Evolutionary conservation across 139 green algal species (phyloP).

Genomic region (Haematococcus lacustris): DNA sequence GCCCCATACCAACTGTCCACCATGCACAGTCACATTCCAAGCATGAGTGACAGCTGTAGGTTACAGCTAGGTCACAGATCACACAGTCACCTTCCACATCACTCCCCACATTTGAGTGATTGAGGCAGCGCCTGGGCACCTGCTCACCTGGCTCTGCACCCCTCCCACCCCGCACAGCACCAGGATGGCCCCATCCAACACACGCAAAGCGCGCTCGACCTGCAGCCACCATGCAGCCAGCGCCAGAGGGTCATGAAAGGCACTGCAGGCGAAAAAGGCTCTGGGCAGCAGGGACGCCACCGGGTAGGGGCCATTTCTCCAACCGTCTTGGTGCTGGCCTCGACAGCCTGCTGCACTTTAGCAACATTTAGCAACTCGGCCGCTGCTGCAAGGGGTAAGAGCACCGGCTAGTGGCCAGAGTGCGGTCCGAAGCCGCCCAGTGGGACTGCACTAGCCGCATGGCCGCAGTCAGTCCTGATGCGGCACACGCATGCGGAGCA

Average conservation of each 20-base stretch:
- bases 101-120: too few relatives aligned
- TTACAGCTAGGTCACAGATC: too few relatives aligned
- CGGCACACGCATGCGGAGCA: not conserved
- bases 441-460: not conserved
- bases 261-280: not conserved
- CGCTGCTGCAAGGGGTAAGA: not conserved
- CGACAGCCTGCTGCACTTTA: not conserved
- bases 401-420: not conserved
- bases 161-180: constrained; percentile 94
- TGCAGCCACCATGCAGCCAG: constrained; percentile 18
- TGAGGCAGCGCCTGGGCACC: too few relatives aligned
- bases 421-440: not conserved
- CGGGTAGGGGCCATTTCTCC: not conserved
- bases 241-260: not conserved
- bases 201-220: constrained; percentile 96
- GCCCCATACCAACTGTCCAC: too few relatives aligned
- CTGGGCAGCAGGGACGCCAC: not conserved
- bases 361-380: not conserved
- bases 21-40: too few relatives aligned
- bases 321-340: too few relatives aligned
- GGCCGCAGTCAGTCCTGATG: not conserved
- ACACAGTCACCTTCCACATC: too few relatives aligned
- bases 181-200: constrained; percentile 95
- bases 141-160: constrained; percentile 88
- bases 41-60: too few relatives aligned